Evolutionary conservation across 345 rosid genomes (phyloP), one percentile per base, ranked within the genome.

Genomic region (Sisymbrium irio): DNA sequence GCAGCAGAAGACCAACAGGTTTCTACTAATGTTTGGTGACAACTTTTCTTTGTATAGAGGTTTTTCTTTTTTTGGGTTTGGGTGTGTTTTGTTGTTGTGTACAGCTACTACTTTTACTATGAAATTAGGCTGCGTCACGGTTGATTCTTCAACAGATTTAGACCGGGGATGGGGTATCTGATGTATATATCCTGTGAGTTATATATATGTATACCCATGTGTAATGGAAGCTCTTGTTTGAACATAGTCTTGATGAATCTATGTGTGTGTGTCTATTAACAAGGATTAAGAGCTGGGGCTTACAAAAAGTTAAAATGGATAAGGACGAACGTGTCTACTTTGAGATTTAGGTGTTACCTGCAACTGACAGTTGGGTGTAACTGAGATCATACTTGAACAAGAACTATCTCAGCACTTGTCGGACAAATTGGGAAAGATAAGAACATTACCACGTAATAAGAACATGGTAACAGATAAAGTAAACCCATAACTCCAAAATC

Each of bases 1-100:
- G 78, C 81, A 30, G 86, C 80, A 25, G 88, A 84, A 76, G 85
- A 78, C 19, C 83, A 86, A 20, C 86, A 85, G 54, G 53, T 79
- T 56, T 50, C 58, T 65, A 65, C 81, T 41, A 81, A 74, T 84
- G 73, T 78, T 44, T 86, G 87, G 89, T 84, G 81, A 84, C 78
- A 62, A 6, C 25, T 41, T 36, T 49, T 58, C 42, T 47, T 28
- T 66, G 78, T 66, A 66, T 74, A 74, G 68, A 25, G 19, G 11
- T 74, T 64, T 32, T 32, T 30, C 1, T 30, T 30, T 75, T 44
- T 25, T 40, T 35, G 9, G 45, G 39, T 15, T 74, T 74, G 64
- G 35, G 63, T 51, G 46, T 68, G 69, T 42, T 20, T 50, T 50
- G 47, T 62, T 51, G 56, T 54, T 62, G 15, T 71, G 80, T 70